Base-by-base conservation (phyloP, 352 stramenopile genomes). In the Blastocystis sp. region DNA sequence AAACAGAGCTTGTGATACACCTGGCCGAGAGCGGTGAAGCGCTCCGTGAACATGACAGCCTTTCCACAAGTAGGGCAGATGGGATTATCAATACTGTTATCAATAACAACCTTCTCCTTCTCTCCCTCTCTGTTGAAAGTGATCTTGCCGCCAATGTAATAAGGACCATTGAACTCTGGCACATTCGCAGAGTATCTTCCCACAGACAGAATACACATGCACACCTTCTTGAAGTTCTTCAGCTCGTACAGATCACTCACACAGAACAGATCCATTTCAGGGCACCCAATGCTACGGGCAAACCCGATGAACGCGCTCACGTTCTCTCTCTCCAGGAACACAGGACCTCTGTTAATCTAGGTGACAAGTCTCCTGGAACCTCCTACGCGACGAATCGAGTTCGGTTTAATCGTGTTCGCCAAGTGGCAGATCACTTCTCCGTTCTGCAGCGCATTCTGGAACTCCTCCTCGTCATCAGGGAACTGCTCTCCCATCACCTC, bases 201-300 rank as follows among this genome's bases (percentile, higher is more conserved):
- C 21, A 84, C 51, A 54, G 46, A 48, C 11, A 84, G 51, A 51
- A 84, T 65, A 42, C 57, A 72, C 46, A 72, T 65, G 29, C 72
- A 84, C 34, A 84, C 57, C 72, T 84, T 84, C 72, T 84, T 84
- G 57, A 84, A 84, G 57, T 84, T 59, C 32, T 65, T 84, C 57
- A 84, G 29, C 57, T 84, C 72, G 29, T 72, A 84, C 51, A 84
- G 72, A 65, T 84, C 72, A 36, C 32, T 84, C 72, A 84, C 72
- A 48, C 51, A 72, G 57, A 84, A 84, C 72, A 84, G 38, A 38
- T 84, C 72, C 51, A 71, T 71, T 24, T 84, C 72, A 34, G 72
- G 57, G 29, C 51, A 65, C 11, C 72, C 72, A 34, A 84, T 72
- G 29, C 53, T 84, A n/a, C 72, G 18, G 8, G 51, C 72, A 72